phyloP scores from a whole-genome alignment of 2,329 filamentous ascomycete genomes.

The Rhynchosporium secalis region DNA sequence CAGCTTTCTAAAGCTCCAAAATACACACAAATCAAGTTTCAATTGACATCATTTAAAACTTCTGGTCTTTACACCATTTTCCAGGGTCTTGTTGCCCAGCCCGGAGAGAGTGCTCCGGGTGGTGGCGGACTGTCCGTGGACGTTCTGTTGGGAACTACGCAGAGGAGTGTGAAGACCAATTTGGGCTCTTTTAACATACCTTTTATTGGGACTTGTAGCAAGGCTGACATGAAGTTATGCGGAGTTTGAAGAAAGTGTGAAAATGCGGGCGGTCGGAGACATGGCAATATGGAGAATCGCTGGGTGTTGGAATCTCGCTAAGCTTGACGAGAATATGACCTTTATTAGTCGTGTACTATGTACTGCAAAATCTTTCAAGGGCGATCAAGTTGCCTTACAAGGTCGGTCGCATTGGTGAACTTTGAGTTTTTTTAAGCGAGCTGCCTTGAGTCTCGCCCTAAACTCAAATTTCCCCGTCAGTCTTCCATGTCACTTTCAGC shows the following conservation, averaged over 20 bases:
- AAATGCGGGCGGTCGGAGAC: background rate
- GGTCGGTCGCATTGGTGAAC: no score
- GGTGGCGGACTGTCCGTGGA: constrained; percentile 1
- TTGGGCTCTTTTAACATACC: background rate
- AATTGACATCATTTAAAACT: background rate
- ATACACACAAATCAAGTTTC: constrained; percentile 1
- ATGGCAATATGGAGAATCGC: no score
- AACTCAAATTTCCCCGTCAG: no score
- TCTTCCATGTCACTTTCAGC: no score
- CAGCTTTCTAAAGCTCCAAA: background rate
- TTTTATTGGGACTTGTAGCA: background rate
- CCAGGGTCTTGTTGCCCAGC: constrained; percentile 2
- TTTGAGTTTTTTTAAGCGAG: no score
- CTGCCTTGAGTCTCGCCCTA: no score
- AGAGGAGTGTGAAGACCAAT: constrained; percentile 9
- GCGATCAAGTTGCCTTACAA: no score
- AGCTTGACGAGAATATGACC: no score
- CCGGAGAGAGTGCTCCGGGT: background rate
- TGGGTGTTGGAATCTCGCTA: no score
- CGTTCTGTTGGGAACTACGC: constrained; percentile 6
- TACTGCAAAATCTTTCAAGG: no score
- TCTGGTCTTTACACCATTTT: constrained; percentile 5
- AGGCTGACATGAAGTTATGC: constrained; percentile 4
- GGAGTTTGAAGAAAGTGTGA: background rate
- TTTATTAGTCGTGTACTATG: no score